Evolutionary conservation across 2,329 filamentous ascomycete species (phyloP).

Genomic region (Aspergillus candidus): DNA sequence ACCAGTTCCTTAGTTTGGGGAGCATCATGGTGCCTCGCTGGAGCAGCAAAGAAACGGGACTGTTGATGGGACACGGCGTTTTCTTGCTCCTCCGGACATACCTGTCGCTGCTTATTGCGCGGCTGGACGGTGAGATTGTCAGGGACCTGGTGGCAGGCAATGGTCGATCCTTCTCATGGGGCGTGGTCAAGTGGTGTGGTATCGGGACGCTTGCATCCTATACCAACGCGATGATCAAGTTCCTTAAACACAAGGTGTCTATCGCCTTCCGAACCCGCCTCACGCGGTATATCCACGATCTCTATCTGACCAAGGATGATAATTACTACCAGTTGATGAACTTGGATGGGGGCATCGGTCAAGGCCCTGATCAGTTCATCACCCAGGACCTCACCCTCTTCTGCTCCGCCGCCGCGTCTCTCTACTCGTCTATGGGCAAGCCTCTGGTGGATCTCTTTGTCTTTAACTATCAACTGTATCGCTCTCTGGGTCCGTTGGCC

Average conservation of each 20-base stretch:
- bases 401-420: conserved; percentile 81
- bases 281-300: conserved; percentile 92
- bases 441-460: conserved; percentile 94
- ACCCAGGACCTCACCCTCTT: conserved; percentile 95
- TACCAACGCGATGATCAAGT: conserved; percentile 99
- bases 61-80: conserved; percentile 79
- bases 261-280: conserved; percentile 95
- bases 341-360: conserved; percentile 84
- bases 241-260: conserved; percentile 92
- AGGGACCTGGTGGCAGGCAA: conserved; percentile 93
- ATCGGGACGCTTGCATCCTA: conserved; percentile 91
- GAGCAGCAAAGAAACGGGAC: conserved; percentile 89
- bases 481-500: conserved; percentile 81
- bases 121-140: conserved; percentile 92
- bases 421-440: conserved; percentile 97
- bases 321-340: conserved; percentile 97
- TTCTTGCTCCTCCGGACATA: conserved; percentile 93
- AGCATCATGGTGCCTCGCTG: conserved; percentile 97
- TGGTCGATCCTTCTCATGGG: conserved; percentile 79
- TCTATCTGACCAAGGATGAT: conserved; percentile 89
- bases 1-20: conserved; percentile 91
- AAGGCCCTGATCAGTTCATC: conserved; percentile 92
- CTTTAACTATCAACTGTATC: conserved; percentile 96
- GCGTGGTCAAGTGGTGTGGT: conserved; percentile 90
- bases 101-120: conserved; percentile 83